Evolutionary conservation across 2,329 filamentous ascomycete genomes (phyloP).

Genomic region (Aureobasidium sp.): DNA sequence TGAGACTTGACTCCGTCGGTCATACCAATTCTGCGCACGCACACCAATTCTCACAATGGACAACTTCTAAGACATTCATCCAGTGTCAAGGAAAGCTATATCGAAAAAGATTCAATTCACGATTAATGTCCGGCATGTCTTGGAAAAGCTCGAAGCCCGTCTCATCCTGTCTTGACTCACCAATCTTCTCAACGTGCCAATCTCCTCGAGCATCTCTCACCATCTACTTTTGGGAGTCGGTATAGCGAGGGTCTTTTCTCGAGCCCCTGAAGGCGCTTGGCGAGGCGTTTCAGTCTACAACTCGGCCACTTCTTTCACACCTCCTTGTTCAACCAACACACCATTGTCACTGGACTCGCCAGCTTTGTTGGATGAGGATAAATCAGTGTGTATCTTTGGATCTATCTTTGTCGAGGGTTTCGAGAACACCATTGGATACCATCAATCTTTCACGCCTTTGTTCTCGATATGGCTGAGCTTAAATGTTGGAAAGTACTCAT

Average conservation of each 20-base stretch:
- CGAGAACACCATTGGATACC: background rate
- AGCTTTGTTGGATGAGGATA: background rate
- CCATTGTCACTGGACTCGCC: background rate
- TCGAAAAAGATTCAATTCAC: background rate
- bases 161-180: background rate
- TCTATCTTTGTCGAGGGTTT: background rate
- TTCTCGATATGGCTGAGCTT: background rate
- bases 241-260: background rate
- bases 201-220: background rate
- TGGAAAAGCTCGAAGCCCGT: background rate
- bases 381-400: background rate
- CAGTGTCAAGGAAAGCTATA: background rate
- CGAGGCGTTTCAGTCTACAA: background rate
- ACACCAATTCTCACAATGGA: no score
- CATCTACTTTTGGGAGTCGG: background rate
- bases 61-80: background rate
- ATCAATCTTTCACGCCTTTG: background rate
- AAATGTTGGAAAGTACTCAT: background rate
- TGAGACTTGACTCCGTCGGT: no score
- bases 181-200: background rate
- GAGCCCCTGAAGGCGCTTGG: background rate
- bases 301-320: background rate
- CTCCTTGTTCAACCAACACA: background rate
- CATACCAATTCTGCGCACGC: no score
- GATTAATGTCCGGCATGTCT: background rate